A percentile compares a stretch with the other conserved stretches of the same genome.
phyloP scores from a whole-genome alignment of 2,329 filamentous ascomycete species.

The Penicillium sp. region DNA sequence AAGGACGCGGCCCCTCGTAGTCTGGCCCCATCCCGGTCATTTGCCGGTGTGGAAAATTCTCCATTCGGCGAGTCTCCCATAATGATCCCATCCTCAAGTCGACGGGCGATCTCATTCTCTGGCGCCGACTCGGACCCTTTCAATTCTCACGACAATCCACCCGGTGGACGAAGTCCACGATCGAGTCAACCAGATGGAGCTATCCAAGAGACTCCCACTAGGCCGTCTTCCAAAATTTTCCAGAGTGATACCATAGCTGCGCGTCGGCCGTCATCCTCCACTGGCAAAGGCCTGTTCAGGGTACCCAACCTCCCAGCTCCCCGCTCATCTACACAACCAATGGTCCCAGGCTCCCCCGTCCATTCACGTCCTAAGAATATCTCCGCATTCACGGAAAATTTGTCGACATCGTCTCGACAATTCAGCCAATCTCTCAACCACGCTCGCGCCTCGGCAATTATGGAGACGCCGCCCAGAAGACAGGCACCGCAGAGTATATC shows the following conservation, averaged over 20 bases:
- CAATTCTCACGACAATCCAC: slow-evolving; percentile 5
- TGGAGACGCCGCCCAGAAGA: slow-evolving; percentile 30
- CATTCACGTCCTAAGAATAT: slow-evolving; percentile 21
- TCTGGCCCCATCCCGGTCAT: slow-evolving; percentile 26
- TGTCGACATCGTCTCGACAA: slow-evolving; percentile 3
- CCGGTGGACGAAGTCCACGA: background rate
- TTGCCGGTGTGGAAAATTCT: slow-evolving; percentile 25
- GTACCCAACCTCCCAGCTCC: slow-evolving; percentile 26
- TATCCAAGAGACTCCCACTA: slow-evolving; percentile 42
- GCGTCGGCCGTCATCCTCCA: slow-evolving; percentile 15
- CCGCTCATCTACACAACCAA: slow-evolving; percentile 18
- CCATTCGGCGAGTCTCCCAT: slow-evolving; percentile 29
- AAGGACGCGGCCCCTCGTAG: slow-evolving; percentile 29
- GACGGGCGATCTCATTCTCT: slow-evolving; percentile 28
- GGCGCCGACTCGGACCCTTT: slow-evolving; percentile 18
- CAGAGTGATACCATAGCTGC: slow-evolving; percentile 11
- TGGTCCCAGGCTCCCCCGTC: slow-evolving; percentile 28
- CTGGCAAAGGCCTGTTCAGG: slow-evolving; percentile 23
- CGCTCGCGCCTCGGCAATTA: slow-evolving; percentile 19
- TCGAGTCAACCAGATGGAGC: slow-evolving; percentile 12
- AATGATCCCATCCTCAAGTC: slow-evolving; percentile 31
- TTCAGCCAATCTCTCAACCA: slow-evolving; percentile 6
- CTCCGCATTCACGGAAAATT: slow-evolving; percentile 1
- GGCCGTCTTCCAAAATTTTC: slow-evolving; percentile 27
- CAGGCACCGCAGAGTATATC: slow-evolving; percentile 1